Base-by-base conservation (phyloP, 257 asterid species). In the Solanum clarkiae region DNA sequence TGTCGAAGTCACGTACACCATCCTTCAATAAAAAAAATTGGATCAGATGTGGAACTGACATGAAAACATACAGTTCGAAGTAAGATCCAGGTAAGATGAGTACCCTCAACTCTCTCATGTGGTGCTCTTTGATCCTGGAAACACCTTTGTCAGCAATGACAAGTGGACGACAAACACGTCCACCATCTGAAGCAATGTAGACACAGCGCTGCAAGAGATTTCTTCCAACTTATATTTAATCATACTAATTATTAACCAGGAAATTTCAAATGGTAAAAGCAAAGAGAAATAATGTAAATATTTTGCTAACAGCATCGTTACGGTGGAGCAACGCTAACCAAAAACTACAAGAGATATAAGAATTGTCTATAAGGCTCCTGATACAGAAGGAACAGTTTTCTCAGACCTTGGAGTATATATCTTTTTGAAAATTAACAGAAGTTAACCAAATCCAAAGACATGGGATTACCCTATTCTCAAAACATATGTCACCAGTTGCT, bases 111-210 rank as follows among this genome's bases (percentile, higher is more conserved):
- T 95, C 98, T 89, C 93, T 93, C 99, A 96, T 96, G 90, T 96
- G 99, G 88, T 92, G 94, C 82, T 95, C 97, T 89, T 95, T 95
- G 82, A 96, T 94, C 92, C 99, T 94, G 12, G 99, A 92, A 70
- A 95, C 92, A 77, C 99, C 98, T 82, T 92, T 93, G 86, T 95
- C 99, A 85, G 98, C 98, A 86, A 96, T 95, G 62, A 96, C 97
- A 86, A 96, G 92, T 4, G 99, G 99, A 86, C 99, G 99, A 86
- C 99, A 96, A 56, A 96, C 98, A 85, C 99, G 99, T 26, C 99
- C 98, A 75, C 99, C 99, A 91, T 95, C 99, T 16, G 99, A 96
- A 87, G 99, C 98, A 86, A 96, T 93, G 91, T 96, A 93, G 86
- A 95, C 97, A 92, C 96, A 96, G 7, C 89, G 92, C 98, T 96